A percentile compares a stretch with the other conserved stretches of the same genome.
These are phyloP conservation scores for Cladosporium sp. DNA, from an alignment of 2,329 filamentous ascomycete genomes.

Conservation along the genomic window DNA sequence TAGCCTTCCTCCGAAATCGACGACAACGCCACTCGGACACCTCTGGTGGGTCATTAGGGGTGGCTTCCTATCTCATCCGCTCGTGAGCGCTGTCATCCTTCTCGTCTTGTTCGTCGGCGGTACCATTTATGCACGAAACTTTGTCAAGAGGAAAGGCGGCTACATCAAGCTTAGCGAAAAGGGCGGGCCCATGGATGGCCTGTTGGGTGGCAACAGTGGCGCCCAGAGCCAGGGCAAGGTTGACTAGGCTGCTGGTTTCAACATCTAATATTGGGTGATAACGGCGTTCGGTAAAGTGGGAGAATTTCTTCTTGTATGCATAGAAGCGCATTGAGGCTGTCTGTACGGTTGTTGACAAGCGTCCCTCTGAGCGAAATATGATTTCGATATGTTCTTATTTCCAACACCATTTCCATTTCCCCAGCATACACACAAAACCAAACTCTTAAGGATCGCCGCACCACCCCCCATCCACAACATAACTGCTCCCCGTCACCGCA, in stretches of 20 bases:
- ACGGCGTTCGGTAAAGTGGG: conserved; percentile 8
- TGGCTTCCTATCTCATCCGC: conserved; percentile 48
- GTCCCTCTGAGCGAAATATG: conserved; percentile 16
- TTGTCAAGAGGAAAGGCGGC: conserved; percentile 35
- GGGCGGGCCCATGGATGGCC: conserved; percentile 66
- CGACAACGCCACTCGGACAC: conserved; percentile 71
- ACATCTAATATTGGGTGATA: conserved; percentile 21
- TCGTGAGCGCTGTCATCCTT: conserved; percentile 55
- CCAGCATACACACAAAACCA: not conserved
- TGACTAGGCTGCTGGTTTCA: conserved; percentile 25
- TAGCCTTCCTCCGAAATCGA: conserved; percentile 74
- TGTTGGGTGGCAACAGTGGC: conserved; percentile 58
- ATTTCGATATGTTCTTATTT: not conserved
- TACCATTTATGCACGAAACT: conserved; percentile 35
- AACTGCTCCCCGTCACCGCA: conserved; percentile 36
- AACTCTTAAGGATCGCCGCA: conserved; percentile 29
- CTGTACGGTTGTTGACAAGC: conserved; percentile 3
- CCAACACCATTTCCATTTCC: not conserved
- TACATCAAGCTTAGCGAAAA: conserved; percentile 51
- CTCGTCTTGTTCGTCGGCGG: conserved; percentile 50
- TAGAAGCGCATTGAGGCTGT: conserved; percentile 7
- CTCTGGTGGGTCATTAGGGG: conserved; percentile 57
- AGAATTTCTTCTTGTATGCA: conserved; percentile 20
- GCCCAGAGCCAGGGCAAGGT: conserved; percentile 32
- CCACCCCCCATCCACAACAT: conserved; percentile 39